phyloP scores from a whole-genome alignment of 768 basidiomycete species.

The Lentinula raphanica region DNA sequence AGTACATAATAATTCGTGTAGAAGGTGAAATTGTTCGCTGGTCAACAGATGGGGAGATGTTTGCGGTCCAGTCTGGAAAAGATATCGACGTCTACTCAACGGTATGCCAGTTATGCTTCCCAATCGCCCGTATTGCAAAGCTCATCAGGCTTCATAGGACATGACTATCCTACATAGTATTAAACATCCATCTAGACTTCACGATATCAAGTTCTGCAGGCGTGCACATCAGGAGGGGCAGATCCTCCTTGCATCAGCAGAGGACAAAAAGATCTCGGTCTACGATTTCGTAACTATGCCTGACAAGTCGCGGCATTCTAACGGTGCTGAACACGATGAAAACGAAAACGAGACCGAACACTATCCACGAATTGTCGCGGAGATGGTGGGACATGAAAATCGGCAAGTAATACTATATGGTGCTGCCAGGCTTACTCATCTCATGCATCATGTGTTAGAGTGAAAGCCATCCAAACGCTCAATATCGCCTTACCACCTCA shows the following conservation, averaged over 20 bases:
- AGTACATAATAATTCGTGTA: not conserved
- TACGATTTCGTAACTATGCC: constrained; percentile 55
- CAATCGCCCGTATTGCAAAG: too few relatives aligned
- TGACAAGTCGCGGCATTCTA: constrained; percentile 30
- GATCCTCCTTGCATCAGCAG: constrained; percentile 77
- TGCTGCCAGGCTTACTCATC: not conserved
- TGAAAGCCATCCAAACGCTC: constrained; percentile 75
- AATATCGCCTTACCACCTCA: constrained; percentile 49
- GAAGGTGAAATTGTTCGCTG: constrained; percentile 94
- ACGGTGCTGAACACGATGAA: not conserved
- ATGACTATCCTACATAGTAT: constrained; percentile 75
- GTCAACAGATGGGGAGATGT: constrained; percentile 70
- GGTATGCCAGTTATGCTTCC: constrained; percentile 36
- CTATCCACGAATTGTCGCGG: constrained; percentile 57
- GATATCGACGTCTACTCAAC: constrained; percentile 82
- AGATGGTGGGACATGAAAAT: constrained; percentile 78
- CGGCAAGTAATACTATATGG: constrained; percentile 47
- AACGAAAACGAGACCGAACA: not conserved
- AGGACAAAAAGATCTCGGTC: constrained; percentile 83
- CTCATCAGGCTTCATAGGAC: too few relatives aligned
- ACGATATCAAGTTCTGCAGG: constrained; percentile 74
- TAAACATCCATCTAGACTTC: constrained; percentile 75
- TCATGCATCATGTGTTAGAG: constrained; percentile 37
- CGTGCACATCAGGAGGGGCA: constrained; percentile 44
- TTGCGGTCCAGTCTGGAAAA: constrained; percentile 73